Evolutionary conservation across 805 yeast species (phyloP).

Genomic region (Saccharomycopsis olivae): DNA sequence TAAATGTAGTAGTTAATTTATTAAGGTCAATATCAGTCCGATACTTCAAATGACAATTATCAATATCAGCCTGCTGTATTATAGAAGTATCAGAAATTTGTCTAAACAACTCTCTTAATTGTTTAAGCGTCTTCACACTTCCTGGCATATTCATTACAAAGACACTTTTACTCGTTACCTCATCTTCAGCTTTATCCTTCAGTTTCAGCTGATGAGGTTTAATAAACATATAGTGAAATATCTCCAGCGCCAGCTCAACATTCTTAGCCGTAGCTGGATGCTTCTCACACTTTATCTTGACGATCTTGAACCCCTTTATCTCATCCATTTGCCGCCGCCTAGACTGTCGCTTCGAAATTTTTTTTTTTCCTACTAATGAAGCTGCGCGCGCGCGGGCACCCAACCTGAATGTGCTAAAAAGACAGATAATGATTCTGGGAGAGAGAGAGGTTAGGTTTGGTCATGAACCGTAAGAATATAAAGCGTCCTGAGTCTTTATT

Average conservation of each 20-base stretch:
- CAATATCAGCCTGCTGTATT: conserved; percentile 34
- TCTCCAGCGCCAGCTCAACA: conserved; percentile 18
- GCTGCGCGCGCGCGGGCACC: too few relatives aligned
- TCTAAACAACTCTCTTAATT: conserved; percentile 47
- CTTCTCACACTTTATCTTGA: conserved; percentile 37
- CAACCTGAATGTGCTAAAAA: too few relatives aligned
- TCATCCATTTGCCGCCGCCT: too few relatives aligned
- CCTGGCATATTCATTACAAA: conserved; percentile 73
- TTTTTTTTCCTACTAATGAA: too few relatives aligned
- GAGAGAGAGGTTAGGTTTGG: too few relatives aligned
- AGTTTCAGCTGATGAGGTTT: conserved; percentile 43
- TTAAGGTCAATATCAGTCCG: conserved; percentile 9
- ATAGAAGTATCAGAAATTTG: conserved; percentile 55
- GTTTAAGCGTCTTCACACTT: conserved; percentile 36
- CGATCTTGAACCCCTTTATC: conserved; percentile 46
- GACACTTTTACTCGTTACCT: conserved; percentile 44
- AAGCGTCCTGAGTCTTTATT: conserved; percentile 17
- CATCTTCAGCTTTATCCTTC: conserved; percentile 24
- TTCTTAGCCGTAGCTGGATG: conserved; percentile 17
- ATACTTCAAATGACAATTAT: conserved; percentile 1
- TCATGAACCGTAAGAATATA: conserved; percentile 17
- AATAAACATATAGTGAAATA: conserved; percentile 48
- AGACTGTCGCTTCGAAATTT: too few relatives aligned
- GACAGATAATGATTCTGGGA: too few relatives aligned
- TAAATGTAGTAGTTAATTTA: conserved; percentile 23